phyloP scores from a whole-genome alignment of 2,329 filamentous ascomycete genomes.

The Monosporascus sp. region DNA sequence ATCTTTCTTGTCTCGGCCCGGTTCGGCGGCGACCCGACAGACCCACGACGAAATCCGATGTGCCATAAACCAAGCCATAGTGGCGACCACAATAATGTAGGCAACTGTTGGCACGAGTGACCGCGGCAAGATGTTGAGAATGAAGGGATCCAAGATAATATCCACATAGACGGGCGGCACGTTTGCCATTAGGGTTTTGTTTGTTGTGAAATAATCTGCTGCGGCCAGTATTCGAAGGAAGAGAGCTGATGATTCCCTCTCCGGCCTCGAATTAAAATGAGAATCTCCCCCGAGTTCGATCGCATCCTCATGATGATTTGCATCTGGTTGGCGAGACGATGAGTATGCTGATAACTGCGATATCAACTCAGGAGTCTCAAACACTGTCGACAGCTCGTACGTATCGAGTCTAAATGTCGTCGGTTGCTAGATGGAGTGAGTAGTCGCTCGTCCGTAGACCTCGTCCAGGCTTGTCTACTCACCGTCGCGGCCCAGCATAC shows the following conservation, averaged over 20 bases:
- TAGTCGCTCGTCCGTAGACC: constrained; percentile 3
- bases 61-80: constrained; percentile 39
- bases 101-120: constrained; percentile 68
- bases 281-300: constrained; percentile 6
- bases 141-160: constrained; percentile 78
- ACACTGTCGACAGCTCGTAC: constrained; percentile 55
- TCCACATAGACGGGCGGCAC: constrained; percentile 75
- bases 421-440: constrained; percentile 61
- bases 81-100: constrained; percentile 63
- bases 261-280: constrained; percentile 4
- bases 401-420: constrained; percentile 70
- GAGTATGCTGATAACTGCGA: constrained; percentile 61
- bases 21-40: constrained; percentile 20
- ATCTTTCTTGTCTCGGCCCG: constrained; percentile 32
- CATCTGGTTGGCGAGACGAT: constrained; percentile 37
- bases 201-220: constrained; percentile 79
- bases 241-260: constrained; percentile 46
- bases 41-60: constrained; percentile 29
- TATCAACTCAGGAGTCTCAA: constrained; percentile 57
- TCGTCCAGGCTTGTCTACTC: constrained; percentile 32
- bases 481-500: constrained; percentile 93
- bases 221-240: constrained; percentile 70
- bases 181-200: constrained; percentile 67
- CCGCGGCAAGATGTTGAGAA: constrained; percentile 72
- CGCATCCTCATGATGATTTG: constrained; percentile 6